These are phyloP conservation scores for Monosporascus sp. DNA, from an alignment of 2,329 filamentous ascomycete genomes.

Conservation along the genomic window DNA sequence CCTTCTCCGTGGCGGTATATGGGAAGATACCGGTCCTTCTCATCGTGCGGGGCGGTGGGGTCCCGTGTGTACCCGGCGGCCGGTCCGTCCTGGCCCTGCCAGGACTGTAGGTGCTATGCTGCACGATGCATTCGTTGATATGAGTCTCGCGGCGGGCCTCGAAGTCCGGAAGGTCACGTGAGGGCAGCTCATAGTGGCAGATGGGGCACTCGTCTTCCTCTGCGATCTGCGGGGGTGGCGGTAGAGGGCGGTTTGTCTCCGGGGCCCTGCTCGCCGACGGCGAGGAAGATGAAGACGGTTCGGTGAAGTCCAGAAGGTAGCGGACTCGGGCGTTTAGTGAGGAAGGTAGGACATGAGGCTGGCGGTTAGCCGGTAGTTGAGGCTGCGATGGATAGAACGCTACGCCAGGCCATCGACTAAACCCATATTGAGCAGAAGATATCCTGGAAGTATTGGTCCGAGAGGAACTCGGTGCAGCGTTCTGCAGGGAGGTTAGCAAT, in stretches of 20 bases:
- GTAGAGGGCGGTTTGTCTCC: constrained; percentile 27
- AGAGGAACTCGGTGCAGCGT: constrained; percentile 17
- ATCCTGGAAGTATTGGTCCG: constrained; percentile 7
- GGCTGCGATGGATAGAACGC: neutral
- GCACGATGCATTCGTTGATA: constrained; percentile 51
- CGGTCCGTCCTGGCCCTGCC: constrained; percentile 17
- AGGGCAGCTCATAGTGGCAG: constrained; percentile 66
- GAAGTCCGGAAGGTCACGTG: constrained; percentile 45
- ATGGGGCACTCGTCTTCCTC: constrained; percentile 79
- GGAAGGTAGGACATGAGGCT: constrained; percentile 3
- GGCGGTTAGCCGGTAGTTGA: constrained; percentile 14
- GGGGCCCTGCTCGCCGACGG: constrained; percentile 20
- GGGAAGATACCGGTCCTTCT: constrained; percentile 57
- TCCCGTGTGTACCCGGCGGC: constrained; percentile 14
- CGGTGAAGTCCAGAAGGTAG: constrained; percentile 26
- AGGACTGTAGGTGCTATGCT: constrained; percentile 45
- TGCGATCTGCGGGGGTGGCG: constrained; percentile 44
- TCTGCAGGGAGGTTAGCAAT: constrained; percentile 12
- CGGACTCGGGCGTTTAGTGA: constrained; percentile 8
- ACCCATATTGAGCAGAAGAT: neutral
- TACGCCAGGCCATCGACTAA: neutral
- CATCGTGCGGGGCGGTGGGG: constrained; percentile 27
- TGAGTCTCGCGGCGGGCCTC: constrained; percentile 52
- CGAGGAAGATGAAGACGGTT: constrained; percentile 27
- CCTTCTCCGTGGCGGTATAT: constrained; percentile 61